Evolutionary conservation across 163 green algal genomes (phyloP).

Genomic region (Chlamydomonas reinhardtii): DNA sequence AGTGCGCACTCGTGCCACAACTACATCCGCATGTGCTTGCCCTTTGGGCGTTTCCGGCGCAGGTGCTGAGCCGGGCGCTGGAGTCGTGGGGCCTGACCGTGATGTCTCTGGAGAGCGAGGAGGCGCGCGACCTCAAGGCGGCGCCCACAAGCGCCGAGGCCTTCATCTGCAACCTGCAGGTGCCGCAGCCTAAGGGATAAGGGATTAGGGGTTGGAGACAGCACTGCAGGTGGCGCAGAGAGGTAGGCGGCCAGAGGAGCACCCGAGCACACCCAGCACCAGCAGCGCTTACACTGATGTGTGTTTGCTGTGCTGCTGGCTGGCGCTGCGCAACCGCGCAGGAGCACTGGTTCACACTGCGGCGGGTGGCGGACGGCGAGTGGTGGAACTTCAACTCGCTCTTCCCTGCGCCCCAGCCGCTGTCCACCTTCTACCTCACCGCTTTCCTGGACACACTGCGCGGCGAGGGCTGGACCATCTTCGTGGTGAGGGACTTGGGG

Average conservation of each 20-base stretch:
- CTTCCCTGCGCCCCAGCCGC: conserved; percentile 67
- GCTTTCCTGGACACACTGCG: conserved; percentile 81
- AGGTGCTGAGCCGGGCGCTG: conserved; percentile 86
- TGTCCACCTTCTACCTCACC: conserved; percentile 79
- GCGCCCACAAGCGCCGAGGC: conserved; percentile 76
- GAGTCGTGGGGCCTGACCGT: conserved; percentile 77
- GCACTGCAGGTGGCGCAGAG: too few relatives aligned
- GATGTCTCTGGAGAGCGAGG: conserved; percentile 32
- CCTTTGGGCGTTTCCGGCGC: neutral
- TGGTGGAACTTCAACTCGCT: conserved; percentile 94
- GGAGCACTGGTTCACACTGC: conserved; percentile 95
- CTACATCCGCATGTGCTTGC: too few relatives aligned
- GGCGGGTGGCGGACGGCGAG: conserved; percentile 61
- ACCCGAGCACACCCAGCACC: too few relatives aligned
- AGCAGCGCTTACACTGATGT: too few relatives aligned
- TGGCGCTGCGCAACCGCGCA: too few relatives aligned
- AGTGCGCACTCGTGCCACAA: too few relatives aligned
- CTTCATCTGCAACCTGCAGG: conserved; percentile 92
- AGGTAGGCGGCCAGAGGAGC: too few relatives aligned
- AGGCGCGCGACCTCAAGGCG: conserved; percentile 30
- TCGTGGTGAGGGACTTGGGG: conserved; percentile 78
- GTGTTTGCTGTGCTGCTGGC: too few relatives aligned
- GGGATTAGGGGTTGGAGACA: too few relatives aligned
- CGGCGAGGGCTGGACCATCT: conserved; percentile 85
- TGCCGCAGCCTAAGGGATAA: too few relatives aligned